phyloP scores from a whole-genome alignment of 768 basidiomycete species.

The Suillus tomentosus region DNA sequence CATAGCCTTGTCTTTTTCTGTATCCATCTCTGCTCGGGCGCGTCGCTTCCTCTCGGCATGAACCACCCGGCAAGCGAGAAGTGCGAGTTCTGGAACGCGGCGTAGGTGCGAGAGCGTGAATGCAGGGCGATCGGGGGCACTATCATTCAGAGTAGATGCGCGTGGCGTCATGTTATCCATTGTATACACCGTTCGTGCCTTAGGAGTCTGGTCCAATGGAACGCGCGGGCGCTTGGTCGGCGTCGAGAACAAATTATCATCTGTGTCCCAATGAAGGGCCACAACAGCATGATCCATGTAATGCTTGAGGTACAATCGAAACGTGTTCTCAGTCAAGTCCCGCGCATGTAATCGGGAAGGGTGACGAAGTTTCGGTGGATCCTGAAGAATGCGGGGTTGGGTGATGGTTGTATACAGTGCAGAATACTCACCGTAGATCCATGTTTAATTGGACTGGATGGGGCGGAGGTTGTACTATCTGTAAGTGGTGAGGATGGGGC shows the following conservation, averaged over 20 bases:
- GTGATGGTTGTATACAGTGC: background rate
- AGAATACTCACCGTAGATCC: slow-evolving; percentile 13
- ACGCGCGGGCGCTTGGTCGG: slow-evolving; percentile 37
- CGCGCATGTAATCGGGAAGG: slow-evolving; percentile 66
- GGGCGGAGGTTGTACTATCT: slow-evolving; percentile 30
- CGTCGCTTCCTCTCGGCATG: slow-evolving; percentile 59
- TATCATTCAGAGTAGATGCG: background rate
- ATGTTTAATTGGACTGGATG: slow-evolving; percentile 28
- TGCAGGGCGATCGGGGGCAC: slow-evolving; percentile 11
- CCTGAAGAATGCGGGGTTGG: slow-evolving; percentile 6
- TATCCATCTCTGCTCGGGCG: slow-evolving; percentile 50
- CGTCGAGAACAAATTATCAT: slow-evolving; percentile 13
- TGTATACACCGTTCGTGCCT: slow-evolving; percentile 13
- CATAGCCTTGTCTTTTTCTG: slow-evolving; percentile 33
- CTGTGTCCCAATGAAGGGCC: slow-evolving; percentile 10
- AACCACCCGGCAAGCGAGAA: slow-evolving; percentile 66
- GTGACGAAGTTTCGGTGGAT: slow-evolving; percentile 60
- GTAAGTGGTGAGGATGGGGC: slow-evolving; percentile 26
- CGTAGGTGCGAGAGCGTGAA: slow-evolving; percentile 77
- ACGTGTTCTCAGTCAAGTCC: slow-evolving; percentile 71
- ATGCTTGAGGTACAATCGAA: slow-evolving; percentile 76
- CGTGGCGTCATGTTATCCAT: slow-evolving; percentile 6
- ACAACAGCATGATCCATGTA: slow-evolving; percentile 64
- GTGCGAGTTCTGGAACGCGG: slow-evolving; percentile 70
- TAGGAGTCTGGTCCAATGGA: slow-evolving; percentile 28